Evolutionary conservation across 2,329 filamentous ascomycete species (phyloP).

Genomic region (Fusarium burgessii): DNA sequence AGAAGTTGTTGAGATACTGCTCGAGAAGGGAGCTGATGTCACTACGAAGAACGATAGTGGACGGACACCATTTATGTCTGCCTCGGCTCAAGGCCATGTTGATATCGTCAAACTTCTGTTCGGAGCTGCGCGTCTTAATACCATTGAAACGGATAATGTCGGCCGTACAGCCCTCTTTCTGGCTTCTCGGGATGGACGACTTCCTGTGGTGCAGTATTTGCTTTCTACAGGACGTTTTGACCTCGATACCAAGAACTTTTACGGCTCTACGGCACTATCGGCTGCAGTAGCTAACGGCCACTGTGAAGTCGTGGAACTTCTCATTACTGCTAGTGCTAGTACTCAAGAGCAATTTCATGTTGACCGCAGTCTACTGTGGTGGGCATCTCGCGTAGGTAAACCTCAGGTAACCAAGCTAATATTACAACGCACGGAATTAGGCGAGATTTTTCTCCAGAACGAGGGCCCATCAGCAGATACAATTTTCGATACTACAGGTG

Average conservation of each 20-base stretch:
- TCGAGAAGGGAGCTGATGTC: no score
- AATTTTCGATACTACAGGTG: background rate
- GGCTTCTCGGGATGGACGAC: background rate
- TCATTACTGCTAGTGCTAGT: background rate
- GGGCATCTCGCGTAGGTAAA: background rate
- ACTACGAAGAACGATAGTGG: background rate
- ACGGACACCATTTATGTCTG: background rate
- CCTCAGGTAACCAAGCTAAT: background rate
- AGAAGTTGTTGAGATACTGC: no score
- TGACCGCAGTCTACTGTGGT: background rate
- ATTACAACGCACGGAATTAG: background rate
- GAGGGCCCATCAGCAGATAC: background rate
- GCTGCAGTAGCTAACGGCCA: background rate
- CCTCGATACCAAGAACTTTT: background rate
- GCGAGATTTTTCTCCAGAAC: background rate
- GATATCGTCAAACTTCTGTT: background rate
- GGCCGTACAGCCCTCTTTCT: background rate
- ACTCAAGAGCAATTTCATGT: background rate
- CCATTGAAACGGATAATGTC: background rate
- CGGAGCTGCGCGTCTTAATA: background rate
- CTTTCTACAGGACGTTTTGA: background rate
- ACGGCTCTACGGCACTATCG: background rate
- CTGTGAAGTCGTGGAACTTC: background rate
- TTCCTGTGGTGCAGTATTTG: background rate
- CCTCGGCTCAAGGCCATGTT: background rate